Base-by-base conservation (phyloP, 2,329 filamentous ascomycete species). In the Talaromyces marneffei region DNA sequence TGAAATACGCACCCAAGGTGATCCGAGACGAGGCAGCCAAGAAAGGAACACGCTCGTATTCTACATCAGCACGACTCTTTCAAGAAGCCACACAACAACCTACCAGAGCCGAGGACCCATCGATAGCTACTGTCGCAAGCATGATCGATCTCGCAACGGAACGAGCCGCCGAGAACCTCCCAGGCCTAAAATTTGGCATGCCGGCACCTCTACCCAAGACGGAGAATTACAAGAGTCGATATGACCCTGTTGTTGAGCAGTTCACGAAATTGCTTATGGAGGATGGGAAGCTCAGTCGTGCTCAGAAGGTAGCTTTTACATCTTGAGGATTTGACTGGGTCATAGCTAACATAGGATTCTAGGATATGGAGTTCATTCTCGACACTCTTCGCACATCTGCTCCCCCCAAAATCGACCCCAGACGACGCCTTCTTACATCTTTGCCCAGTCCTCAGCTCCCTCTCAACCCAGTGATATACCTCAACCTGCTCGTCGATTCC, bases 251-350 rank as follows among this genome's bases (percentile, higher is more conserved):
- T 7, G 81, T 97, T 53, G 81, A 88, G 66, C 94, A 97, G 79
- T 82, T 97, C 68, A 96, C 92, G 18, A 92, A 92, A 73, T 81
- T 96, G 67, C 77, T 99, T 65, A 99, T 97, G 93, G 82, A 82
- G 69, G 85, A 97, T 76, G 94, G 94, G 68, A 95, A 97, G 80
- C 85, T 96, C 73, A 89, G 88, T 71, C 83, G 85, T 74, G 94
- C 94, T n/a, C 91, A 99, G 76, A 86, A 87, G 79, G 92, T 96
- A 82, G 50, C 2, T 18, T 37, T 27, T 18, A 27, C 14, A 25
- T 40, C 3, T 33, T 16, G 44, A 33, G 10, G 23, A 16, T 9
- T 29, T 14, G 7, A 16, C 2, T 33, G 9, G n/a, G 2, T 16
- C 1, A 23, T 35, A 35, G 10, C 29, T 52, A n/a, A 52, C 6